Evolutionary conservation across 192 early-diverging fungal species (phyloP).

Genomic region (Podila clonocystis): DNA sequence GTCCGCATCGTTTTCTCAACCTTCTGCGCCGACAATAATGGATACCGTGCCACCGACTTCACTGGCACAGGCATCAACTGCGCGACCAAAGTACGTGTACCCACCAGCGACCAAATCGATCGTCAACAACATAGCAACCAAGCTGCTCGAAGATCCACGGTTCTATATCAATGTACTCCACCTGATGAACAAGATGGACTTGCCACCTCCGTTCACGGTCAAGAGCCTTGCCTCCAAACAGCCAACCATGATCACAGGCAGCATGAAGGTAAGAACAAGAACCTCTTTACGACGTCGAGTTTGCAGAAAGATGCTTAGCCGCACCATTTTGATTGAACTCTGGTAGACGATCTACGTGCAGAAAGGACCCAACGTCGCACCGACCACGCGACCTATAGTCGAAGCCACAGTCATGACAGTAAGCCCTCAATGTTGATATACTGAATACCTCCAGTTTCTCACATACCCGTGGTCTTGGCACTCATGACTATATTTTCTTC

Average conservation of each 20-base stretch:
- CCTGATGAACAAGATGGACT: conserved; percentile 72
- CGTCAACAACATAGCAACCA: conserved; percentile 60
- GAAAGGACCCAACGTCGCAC: background rate
- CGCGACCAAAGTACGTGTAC: background rate
- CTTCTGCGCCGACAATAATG: too few relatives aligned
- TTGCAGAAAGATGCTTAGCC: background rate
- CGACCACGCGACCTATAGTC: background rate
- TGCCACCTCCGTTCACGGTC: conserved; percentile 61
- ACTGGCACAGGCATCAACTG: background rate
- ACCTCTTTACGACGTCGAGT: background rate
- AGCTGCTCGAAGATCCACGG: conserved; percentile 60
- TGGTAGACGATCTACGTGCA: background rate
- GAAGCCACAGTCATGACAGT: background rate
- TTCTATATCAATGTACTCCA: conserved; percentile 70
- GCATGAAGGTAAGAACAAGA: background rate
- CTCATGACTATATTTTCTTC: background rate
- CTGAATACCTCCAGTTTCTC: background rate
- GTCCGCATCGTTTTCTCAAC: too few relatives aligned
- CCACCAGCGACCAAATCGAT: background rate
- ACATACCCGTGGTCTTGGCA: background rate
- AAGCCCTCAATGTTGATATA: background rate
- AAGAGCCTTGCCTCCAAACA: background rate
- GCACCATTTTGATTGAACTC: background rate
- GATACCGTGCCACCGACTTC: background rate
- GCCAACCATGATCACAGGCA: background rate